Base-by-base conservation (phyloP, 2,329 filamentous ascomycete genomes). In the Lachnellula arida region DNA sequence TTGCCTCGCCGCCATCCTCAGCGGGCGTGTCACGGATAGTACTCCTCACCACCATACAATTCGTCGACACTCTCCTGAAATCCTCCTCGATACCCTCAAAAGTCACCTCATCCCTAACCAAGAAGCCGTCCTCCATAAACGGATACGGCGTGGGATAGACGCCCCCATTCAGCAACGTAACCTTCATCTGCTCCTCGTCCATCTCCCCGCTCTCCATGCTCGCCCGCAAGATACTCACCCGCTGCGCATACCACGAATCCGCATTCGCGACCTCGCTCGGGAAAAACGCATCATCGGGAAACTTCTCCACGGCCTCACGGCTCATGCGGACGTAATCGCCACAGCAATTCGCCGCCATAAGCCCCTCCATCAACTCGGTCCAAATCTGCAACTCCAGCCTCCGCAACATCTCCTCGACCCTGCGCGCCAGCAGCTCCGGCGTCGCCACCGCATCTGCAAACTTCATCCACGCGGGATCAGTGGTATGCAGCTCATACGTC, bases 311-410 rank as follows among this genome's bases (percentile, higher is more conserved):
- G 2, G 64, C 63, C 32, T 65, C 62, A 8, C 54, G 56, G 46
- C 63, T 65, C 49, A 64, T 49, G 19, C 55, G 53, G n/a, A 55
- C 23, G 53, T 66, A 66, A 54, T 65, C 63, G 34, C 57, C 40
- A 54, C 63, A 65, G 46, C 61, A 65, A 46, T 66, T 66, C 23
- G 64, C 61, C n/a, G 62, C 64, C 60, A 66, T 63, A 2, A 66
- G 49, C 7, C 63, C 64, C 51, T 66, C 64, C 63, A 66, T 66
- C 17, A 65, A 23, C 23, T 66, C 63, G 2, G 64, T 63, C 64
- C 64, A 66, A 23, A 63, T 62, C 44, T 66, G 64, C 28, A 65
- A 43, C 43, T 66, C 64, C n/a, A 66, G 47, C 53, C 62, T 58
- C 48, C 61, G 60, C 50, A 66, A 35, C 54, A 65, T 58, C 9